These are phyloP conservation scores for Saturnispora serradocipensis DNA, from an alignment of 805 yeast genomes.

Conservation along the genomic window DNA sequence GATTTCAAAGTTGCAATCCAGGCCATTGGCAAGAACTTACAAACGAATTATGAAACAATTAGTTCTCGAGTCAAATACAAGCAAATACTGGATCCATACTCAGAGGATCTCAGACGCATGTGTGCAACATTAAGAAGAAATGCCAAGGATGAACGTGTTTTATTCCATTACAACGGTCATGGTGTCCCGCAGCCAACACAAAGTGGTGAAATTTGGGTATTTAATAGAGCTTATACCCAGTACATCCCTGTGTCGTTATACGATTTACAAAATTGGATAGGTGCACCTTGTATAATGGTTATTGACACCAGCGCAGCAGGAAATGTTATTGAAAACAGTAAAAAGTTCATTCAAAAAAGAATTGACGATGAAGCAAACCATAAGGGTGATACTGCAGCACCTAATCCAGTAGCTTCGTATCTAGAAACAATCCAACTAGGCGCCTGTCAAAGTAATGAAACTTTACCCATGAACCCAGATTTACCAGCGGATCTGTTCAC, in stretches of 20 bases:
- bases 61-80: slow-evolving; percentile 83
- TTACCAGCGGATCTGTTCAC: slow-evolving; percentile 94
- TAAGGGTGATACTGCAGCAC: slow-evolving; percentile 39
- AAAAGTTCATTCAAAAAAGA: slow-evolving; percentile 80
- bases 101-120: slow-evolving; percentile 87
- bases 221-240: slow-evolving; percentile 93
- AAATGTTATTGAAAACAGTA: slow-evolving; percentile 80
- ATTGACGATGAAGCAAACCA: slow-evolving; percentile 75
- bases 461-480: slow-evolving; percentile 86
- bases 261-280: slow-evolving; percentile 94
- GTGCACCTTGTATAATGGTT: slow-evolving; percentile 94
- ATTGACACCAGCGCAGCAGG: slow-evolving; percentile 95
- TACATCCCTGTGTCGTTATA: slow-evolving; percentile 94
- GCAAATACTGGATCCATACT: slow-evolving; percentile 88
- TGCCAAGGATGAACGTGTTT: slow-evolving; percentile 86
- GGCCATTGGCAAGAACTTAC: slow-evolving; percentile 80
- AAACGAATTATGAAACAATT: slow-evolving; percentile 80
- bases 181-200: slow-evolving; percentile 98
- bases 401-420: slow-evolving; percentile 59
- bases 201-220: slow-evolving; percentile 97
- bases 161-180: slow-evolving; percentile 95
- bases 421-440: slow-evolving; percentile 88
- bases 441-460: slow-evolving; percentile 80
- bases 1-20: slow-evolving; percentile 90
- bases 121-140: slow-evolving; percentile 82